Percentiles rank a stretch among this genome's conserved stretches.
Conservation (phyloP, 345 rosid genomes). For the Corchorus capsularis region DNA sequence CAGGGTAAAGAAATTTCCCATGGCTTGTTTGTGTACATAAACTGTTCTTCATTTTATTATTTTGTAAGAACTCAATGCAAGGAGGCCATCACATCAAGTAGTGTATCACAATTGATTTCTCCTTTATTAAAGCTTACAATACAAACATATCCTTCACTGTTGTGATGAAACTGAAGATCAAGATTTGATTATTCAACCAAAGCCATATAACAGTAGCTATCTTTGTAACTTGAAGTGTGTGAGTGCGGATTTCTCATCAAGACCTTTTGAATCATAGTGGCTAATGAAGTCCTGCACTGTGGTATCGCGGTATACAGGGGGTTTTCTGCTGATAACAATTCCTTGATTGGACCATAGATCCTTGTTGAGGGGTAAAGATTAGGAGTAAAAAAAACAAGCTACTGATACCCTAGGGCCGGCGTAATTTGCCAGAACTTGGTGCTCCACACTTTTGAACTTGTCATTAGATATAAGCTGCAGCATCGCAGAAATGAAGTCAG, state of each 20-base stretch:
- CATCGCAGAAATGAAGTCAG: not conserved
- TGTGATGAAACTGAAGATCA: not conserved
- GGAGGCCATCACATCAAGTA: not conserved
- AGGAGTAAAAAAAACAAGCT: slow-evolving; percentile 27
- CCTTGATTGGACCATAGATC: slow-evolving; percentile 26
- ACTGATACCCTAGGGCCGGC: slow-evolving; percentile 44
- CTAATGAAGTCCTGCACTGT: slow-evolving; percentile 21
- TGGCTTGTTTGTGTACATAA: not conserved
- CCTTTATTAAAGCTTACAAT: not conserved
- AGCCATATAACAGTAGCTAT: not conserved
- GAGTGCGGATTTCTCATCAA: slow-evolving; percentile 22
- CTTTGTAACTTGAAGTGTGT: slow-evolving; percentile 18
- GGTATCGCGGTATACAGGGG: slow-evolving; percentile 23
- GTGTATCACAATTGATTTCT: not conserved
- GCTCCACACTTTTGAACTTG: slow-evolving; percentile 43
- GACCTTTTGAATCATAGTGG: slow-evolving; percentile 14
- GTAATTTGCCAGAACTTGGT: slow-evolving; percentile 42
- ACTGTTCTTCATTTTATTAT: not conserved
- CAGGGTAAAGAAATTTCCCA: not conserved
- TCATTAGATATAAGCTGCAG: slow-evolving; percentile 51
- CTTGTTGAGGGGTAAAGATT: not conserved
- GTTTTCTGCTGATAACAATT: slow-evolving; percentile 28
- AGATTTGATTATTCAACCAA: not conserved
- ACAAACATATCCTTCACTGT: not conserved
- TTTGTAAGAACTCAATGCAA: not conserved